A percentile compares a stretch with the other conserved stretches of the same genome.
Evolutionary conservation across 345 rosid genomes (phyloP).

Genomic region (Acer saccharum): DNA sequence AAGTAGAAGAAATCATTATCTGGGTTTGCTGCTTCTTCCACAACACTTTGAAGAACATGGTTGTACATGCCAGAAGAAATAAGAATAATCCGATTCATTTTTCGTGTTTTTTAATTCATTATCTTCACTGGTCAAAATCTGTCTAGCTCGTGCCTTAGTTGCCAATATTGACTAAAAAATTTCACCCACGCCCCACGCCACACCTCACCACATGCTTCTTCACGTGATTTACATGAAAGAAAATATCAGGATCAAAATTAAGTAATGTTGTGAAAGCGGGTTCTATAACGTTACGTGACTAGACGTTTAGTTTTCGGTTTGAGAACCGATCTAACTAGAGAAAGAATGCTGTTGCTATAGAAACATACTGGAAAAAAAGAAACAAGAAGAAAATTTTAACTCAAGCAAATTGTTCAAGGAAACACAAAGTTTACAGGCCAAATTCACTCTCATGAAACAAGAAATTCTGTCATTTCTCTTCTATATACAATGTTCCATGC

Average conservation of each 20-base stretch:
- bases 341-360: background rate
- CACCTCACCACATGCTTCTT: background rate
- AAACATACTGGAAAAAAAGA: background rate
- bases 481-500: constrained; percentile 2
- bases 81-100: background rate
- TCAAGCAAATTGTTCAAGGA: too few species aligned
- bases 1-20: background rate
- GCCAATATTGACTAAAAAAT: background rate
- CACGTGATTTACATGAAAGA: too few species aligned
- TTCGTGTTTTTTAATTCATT: background rate
- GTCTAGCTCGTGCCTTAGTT: background rate
- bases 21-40: background rate
- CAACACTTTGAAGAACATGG: background rate
- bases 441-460: background rate
- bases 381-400: background rate
- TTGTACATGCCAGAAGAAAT: background rate
- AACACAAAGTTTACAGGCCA: background rate
- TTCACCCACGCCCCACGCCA: background rate
- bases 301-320: too few species aligned
- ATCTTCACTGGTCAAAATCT: background rate
- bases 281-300: too few species aligned
- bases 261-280: too few species aligned
- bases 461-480: background rate
- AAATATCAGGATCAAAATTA: too few species aligned
- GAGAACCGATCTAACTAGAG: too few species aligned